Conservation (phyloP, 306 rosid species). For the Aeschynomene evenia region DNA sequence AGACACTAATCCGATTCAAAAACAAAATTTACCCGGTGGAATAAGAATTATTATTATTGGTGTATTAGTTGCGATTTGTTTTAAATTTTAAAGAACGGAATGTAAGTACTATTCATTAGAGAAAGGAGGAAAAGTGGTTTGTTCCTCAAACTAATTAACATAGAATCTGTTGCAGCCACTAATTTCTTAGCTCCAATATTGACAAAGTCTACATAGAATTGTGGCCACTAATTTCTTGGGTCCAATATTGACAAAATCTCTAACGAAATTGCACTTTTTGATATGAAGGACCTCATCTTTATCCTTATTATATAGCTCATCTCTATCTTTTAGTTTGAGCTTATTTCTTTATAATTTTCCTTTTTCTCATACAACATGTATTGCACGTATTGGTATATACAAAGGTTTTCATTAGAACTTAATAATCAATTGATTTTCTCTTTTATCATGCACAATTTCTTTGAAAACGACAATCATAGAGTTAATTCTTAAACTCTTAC, state of each 20-base stretch:
- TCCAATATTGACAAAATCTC: conserved; percentile 25
- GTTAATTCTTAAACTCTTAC: too few relatives aligned
- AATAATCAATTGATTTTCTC: neutral
- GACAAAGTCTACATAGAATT: conserved; percentile 10
- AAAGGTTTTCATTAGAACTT: neutral
- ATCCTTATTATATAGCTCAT: conserved; percentile 12
- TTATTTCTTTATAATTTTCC: neutral
- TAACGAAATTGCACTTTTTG: neutral
- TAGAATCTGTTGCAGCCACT: too few relatives aligned
- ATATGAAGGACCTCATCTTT: conserved; percentile 34
- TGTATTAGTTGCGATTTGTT: neutral
- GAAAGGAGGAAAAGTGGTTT: conserved; percentile 4
- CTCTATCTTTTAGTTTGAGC: neutral
- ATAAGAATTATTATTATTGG: too few relatives aligned
- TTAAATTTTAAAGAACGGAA: neutral
- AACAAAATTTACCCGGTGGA: too few relatives aligned
- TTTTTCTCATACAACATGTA: neutral
- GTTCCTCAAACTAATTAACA: neutral
- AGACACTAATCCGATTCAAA: too few relatives aligned
- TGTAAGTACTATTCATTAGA: neutral
- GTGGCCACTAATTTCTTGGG: too few relatives aligned
- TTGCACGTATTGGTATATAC: neutral
- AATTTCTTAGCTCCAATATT: too few relatives aligned
- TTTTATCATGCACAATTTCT: neutral
- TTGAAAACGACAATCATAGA: neutral